phyloP scores from a whole-genome alignment of 2,329 filamentous ascomycete genomes.

The Triangularia setosa region DNA sequence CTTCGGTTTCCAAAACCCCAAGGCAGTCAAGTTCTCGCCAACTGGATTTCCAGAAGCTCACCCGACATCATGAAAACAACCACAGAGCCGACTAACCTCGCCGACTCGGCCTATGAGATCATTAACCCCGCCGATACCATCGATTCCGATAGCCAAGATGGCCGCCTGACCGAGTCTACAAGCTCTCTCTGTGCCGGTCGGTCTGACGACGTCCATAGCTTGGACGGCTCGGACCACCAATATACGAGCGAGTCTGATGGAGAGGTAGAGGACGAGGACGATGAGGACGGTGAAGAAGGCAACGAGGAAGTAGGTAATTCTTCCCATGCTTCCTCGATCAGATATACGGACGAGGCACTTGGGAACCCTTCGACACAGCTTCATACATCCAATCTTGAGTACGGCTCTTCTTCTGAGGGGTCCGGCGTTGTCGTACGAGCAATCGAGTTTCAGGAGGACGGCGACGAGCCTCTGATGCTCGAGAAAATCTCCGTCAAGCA shows the following conservation, averaged over 20 bases:
- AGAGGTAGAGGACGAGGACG: not conserved
- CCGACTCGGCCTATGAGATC: conserved; percentile 56
- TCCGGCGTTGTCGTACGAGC: conserved; percentile 29
- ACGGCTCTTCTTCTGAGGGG: conserved; percentile 18
- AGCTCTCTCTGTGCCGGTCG: conserved; percentile 47
- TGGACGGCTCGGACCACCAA: conserved; percentile 46
- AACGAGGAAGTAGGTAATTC: conserved; percentile 39
- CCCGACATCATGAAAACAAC: conserved; percentile 52
- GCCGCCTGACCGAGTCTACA: conserved; percentile 45
- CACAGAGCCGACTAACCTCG: conserved; percentile 46
- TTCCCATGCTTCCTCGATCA: conserved; percentile 38
- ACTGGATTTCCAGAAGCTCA: conserved; percentile 57
- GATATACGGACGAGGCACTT: conserved; percentile 48
- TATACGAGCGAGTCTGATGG: conserved; percentile 38
- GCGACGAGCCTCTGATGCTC: conserved; percentile 25
- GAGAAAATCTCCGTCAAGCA: conserved; percentile 45
- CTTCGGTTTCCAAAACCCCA: conserved; percentile 55
- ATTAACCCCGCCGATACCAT: conserved; percentile 40
- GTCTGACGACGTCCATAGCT: conserved; percentile 50
- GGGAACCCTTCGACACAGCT: conserved; percentile 38
- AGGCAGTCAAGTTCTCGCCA: conserved; percentile 52
- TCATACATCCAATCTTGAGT: conserved; percentile 25
- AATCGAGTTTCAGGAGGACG: conserved; percentile 45
- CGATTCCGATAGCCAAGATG: conserved; percentile 49
- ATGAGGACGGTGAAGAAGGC: not conserved